phyloP scores from a whole-genome alignment of 495 filamentous ascomycete genomes.

The Podospora comata region DNA sequence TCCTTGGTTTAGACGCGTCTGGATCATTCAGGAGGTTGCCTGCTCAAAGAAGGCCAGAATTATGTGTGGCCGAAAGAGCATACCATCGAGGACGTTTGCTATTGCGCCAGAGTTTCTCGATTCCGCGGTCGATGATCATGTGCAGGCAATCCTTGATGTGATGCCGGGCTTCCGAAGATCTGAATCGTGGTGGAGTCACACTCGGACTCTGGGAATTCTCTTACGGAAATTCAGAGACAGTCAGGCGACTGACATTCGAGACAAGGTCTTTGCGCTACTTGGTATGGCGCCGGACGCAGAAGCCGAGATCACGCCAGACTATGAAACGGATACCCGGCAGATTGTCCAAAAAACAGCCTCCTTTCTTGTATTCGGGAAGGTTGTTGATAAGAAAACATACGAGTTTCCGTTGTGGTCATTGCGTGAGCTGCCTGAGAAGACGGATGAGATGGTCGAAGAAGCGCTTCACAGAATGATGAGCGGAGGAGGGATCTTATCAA shows the following conservation, averaged over 20 bases:
- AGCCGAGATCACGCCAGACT: not conserved
- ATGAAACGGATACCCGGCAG: not conserved
- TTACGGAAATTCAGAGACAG: not conserved
- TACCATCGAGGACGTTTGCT: not conserved
- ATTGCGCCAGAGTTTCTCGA: not conserved
- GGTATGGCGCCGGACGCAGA: not conserved
- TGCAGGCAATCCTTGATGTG: not conserved
- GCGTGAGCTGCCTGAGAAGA: not conserved
- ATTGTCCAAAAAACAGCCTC: not conserved
- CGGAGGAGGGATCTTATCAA: not conserved
- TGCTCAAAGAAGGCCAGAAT: not conserved
- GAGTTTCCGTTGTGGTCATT: not conserved
- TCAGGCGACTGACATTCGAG: not conserved
- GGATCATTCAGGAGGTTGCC: slow-evolving; percentile 3
- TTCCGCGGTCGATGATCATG: not conserved
- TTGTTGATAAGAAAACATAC: not conserved
- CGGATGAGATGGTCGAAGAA: not conserved
- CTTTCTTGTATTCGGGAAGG: not conserved
- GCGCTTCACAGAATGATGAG: not conserved
- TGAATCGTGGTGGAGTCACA: not conserved
- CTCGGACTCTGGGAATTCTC: not conserved
- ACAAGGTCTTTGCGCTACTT: slow-evolving; percentile 1
- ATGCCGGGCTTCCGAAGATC: not conserved
- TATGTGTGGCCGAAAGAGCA: not conserved
- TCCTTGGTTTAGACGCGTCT: not conserved